Evolutionary conservation across 2,329 filamentous ascomycete genomes (phyloP), one percentile per base, ranked within the genome.

Genomic region (Aspergillus unguis): DNA sequence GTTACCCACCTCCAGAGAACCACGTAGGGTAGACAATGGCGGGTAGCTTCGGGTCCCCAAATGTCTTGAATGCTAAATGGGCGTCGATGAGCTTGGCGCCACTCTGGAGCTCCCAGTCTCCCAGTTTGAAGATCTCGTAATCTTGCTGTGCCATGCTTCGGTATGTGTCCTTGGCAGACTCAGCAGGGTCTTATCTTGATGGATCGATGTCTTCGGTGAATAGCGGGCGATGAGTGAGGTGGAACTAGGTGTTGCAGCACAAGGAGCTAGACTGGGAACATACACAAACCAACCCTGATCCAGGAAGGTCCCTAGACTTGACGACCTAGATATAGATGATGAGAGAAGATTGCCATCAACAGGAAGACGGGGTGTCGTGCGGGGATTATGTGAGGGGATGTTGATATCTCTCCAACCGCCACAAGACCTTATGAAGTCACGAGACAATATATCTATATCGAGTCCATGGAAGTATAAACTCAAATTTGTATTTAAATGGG

Each of bases 21-120:
- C 88, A 92, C 2, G 84, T 85, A 2, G 88, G 88, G 63, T 92
- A 92, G 55, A 92, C 80, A 53, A 92, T 81, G 2, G 83, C 84
- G 6, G 87, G 87, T 5, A 73, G 76, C 0, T 74, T 78, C 0
- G 80, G 66, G 51, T 85, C 75, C 23, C 88, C 88, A 59, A 87
- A 86, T 0, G 87, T 89, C 69, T 87, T 90, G 76, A 89, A 92
- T 11, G 87, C 86, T 49, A 92, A 83, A 62, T 82, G 80, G 1
- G 88, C 88, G 59, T 81, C 68, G 1, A 80, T 77, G 17, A 92
- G 77, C 5, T 72, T 76, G n/a, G 75, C 76, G 36, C 86, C 86
- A 27, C 79, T 84, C 62, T 86, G 81, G 2, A 92, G 80, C 55
- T 79, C 72, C 74, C 86, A 88, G 69, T 87, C 79, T 17, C 85